phyloP scores from a whole-genome alignment of 352 stramenopile species.

The Achlya hypogyna region DNA sequence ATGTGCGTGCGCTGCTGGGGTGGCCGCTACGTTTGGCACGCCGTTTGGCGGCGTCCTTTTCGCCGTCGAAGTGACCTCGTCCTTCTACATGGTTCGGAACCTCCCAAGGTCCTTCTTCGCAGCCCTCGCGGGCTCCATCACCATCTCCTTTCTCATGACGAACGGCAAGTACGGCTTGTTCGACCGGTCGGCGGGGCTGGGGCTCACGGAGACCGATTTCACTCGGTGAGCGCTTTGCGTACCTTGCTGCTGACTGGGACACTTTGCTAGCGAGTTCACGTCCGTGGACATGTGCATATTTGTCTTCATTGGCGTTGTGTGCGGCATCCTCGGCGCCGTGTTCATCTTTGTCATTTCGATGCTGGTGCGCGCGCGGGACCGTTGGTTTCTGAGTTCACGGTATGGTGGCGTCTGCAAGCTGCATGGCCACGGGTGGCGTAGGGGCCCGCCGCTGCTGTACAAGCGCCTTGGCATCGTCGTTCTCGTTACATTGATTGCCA shows the following conservation, averaged over 20 bases:
- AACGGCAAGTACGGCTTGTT: conserved; percentile 66
- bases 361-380: conserved; percentile 48
- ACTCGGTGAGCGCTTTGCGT: not conserved
- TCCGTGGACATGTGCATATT: conserved; percentile 52
- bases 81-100: conserved; percentile 77
- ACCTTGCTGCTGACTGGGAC: not conserved
- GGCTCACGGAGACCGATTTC: conserved; percentile 31
- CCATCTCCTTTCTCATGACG: conserved; percentile 52
- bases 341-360: conserved; percentile 67
- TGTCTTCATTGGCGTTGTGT: conserved; percentile 51
- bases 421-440: not conserved
- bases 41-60: conserved; percentile 83
- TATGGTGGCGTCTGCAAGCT: not conserved
- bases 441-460: conserved; percentile 24
- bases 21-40: conserved; percentile 79
- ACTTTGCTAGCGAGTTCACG: conserved; percentile 25
- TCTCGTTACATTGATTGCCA: conserved; percentile 51
- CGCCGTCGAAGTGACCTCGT: conserved; percentile 72
- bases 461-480: conserved; percentile 52
- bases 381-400: conserved; percentile 26
- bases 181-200: conserved; percentile 49
- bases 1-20: conserved; percentile 64
- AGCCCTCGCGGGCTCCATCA: conserved; percentile 56
- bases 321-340: conserved; percentile 48
- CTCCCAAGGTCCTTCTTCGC: conserved; percentile 73